These are phyloP conservation scores for Paecilomyces formosus DNA, from an alignment of 2,329 filamentous ascomycete genomes.

Conservation along the genomic window DNA sequence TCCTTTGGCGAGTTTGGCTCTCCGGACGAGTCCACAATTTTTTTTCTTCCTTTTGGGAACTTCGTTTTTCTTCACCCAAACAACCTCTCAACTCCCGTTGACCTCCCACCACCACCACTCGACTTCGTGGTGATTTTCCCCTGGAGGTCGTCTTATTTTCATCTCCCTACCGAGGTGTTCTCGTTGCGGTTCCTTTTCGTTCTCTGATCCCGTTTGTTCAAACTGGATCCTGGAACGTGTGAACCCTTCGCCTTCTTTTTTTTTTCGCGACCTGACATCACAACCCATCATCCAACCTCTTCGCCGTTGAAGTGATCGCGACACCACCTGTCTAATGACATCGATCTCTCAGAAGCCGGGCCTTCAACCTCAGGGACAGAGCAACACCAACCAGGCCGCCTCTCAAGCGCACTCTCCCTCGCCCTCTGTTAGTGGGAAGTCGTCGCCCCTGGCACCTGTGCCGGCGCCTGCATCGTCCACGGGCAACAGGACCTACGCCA, in stretches of 20 bases:
- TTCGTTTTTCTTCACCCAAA: conserved; percentile 1
- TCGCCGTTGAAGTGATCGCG: conserved; percentile 18
- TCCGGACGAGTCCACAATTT: background rate
- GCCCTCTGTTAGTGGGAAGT: conserved; percentile 42
- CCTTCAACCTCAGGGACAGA: conserved; percentile 44
- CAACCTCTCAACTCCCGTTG: background rate
- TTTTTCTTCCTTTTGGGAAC: background rate
- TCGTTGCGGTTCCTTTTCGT: background rate
- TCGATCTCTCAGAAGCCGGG: conserved; percentile 45
- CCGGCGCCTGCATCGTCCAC: conserved; percentile 45
- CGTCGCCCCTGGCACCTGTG: conserved; percentile 41
- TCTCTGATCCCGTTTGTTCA: background rate
- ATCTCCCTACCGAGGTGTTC: background rate
- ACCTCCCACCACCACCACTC: background rate
- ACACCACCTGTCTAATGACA: conserved; percentile 51
- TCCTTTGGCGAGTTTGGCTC: conserved; percentile 3
- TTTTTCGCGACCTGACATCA: conserved; percentile 1
- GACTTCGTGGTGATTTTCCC: background rate
- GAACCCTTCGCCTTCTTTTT: background rate
- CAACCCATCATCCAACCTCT: conserved; percentile 1
- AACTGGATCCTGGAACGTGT: background rate
- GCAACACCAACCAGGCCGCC: conserved; percentile 43
- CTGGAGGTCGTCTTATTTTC: background rate
- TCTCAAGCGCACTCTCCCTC: conserved; percentile 37
- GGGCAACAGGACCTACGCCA: conserved; percentile 55